phyloP scores from a whole-genome alignment of 768 basidiomycete genomes.

The Naganishia antarctica region DNA sequence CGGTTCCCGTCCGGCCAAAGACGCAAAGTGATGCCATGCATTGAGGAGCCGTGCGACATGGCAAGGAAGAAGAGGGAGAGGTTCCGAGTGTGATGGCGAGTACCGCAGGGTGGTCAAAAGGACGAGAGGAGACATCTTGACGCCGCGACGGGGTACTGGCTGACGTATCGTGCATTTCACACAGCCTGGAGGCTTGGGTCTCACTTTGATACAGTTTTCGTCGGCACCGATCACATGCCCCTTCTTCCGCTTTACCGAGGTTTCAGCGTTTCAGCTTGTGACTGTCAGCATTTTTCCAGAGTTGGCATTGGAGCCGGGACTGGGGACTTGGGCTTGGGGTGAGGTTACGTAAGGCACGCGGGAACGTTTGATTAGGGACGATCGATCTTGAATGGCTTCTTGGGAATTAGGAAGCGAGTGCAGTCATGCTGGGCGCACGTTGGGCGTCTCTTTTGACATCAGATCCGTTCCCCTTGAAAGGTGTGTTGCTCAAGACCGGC shows the following conservation, averaged over 20 bases:
- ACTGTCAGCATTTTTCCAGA: too few relatives aligned
- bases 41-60: not conserved
- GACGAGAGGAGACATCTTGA: not conserved
- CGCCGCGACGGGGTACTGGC: not conserved
- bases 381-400: not conserved
- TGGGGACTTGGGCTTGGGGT: too few relatives aligned
- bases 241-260: too few relatives aligned
- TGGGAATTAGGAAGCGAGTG: not conserved
- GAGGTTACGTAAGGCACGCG: too few relatives aligned
- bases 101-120: slow-evolving; percentile 1
- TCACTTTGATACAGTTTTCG: not conserved
- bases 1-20: not conserved
- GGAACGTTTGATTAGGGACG: not conserved
- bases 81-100: not conserved
- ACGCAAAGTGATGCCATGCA: not conserved
- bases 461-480: too few relatives aligned
- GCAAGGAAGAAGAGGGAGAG: not conserved
- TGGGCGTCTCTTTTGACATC: too few relatives aligned
- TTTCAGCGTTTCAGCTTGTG: too few relatives aligned
- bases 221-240: too few relatives aligned
- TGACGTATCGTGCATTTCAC: not conserved
- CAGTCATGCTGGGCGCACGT: too few relatives aligned
- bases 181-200: not conserved
- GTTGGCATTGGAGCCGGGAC: too few relatives aligned
- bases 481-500: too few relatives aligned